phyloP scores from a whole-genome alignment of 352 stramenopile genomes.

The Phytophthora boehmeriae region DNA sequence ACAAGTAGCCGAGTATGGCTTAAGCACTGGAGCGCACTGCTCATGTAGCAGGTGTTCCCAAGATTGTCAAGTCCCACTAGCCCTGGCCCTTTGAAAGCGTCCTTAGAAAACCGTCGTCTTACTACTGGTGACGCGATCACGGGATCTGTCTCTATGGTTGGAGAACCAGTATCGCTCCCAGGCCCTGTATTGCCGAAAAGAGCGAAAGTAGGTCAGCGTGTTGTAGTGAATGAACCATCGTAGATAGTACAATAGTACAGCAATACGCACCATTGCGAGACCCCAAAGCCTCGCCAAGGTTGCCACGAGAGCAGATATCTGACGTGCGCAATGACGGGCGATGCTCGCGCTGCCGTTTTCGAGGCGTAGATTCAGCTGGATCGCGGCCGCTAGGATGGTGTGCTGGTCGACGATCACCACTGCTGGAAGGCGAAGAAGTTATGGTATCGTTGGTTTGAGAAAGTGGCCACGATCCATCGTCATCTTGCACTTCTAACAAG shows the following conservation, averaged over 20 bases:
- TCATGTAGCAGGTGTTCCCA: conserved; percentile 99
- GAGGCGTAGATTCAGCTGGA: conserved; percentile 22
- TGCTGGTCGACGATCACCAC: conserved; percentile 16
- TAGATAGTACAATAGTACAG: background rate
- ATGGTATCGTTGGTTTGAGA: conserved; percentile 63
- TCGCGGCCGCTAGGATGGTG: conserved; percentile 31
- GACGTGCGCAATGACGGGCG: conserved; percentile 62
- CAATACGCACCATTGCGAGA: conserved; percentile 39
- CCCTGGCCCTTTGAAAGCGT: conserved; percentile 76
- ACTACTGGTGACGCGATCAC: conserved; percentile 41
- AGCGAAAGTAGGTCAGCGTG: background rate
- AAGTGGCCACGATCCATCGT: conserved; percentile 85
- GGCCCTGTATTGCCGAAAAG: conserved; percentile 16
- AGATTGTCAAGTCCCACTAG: conserved; percentile 95
- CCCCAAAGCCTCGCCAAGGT: conserved; percentile 61
- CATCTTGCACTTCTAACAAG: conserved; percentile 82
- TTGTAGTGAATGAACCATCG: background rate
- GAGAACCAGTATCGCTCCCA: conserved; percentile 31
- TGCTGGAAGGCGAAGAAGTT: conserved; percentile 40
- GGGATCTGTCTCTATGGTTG: conserved; percentile 37
- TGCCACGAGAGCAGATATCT: conserved; percentile 78
- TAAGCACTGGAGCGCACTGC: conserved; percentile 97
- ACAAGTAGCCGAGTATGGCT: conserved; percentile 94
- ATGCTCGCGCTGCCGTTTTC: conserved; percentile 51
- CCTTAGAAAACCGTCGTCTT: conserved; percentile 73